Conservation (phyloP, 371 early-diverging fungal species). For the Sporodiniella umbellata region DNA sequence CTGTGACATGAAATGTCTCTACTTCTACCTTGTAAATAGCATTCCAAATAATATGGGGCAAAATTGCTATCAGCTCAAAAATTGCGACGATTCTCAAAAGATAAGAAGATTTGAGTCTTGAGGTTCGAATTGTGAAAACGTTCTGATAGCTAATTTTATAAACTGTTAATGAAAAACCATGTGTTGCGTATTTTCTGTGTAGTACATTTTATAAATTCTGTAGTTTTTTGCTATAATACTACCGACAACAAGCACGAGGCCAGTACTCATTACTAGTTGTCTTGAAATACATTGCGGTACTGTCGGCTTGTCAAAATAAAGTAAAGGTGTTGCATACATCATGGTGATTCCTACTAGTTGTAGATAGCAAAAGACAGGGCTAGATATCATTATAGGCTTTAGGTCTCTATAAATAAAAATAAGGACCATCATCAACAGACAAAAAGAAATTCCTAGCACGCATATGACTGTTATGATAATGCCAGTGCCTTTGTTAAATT, state of each 20-base stretch:
- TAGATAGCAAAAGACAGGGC: constrained; percentile 38
- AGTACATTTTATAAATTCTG: constrained; percentile 42
- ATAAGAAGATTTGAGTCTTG: constrained; percentile 32
- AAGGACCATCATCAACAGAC: constrained; percentile 19
- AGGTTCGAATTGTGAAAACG: constrained; percentile 37
- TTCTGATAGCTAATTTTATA: constrained; percentile 31
- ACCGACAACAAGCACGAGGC: constrained; percentile 31
- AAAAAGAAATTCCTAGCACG: constrained; percentile 15
- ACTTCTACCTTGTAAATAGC: constrained; percentile 18
- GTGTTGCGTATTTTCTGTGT: not conserved
- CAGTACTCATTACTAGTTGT: constrained; percentile 18
- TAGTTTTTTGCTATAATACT: constrained; percentile 47
- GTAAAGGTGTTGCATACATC: constrained; percentile 13
- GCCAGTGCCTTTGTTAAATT: constrained; percentile 6
- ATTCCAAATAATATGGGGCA: constrained; percentile 31
- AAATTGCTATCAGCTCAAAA: constrained; percentile 14
- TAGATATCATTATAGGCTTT: constrained; percentile 33
- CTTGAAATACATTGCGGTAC: constrained; percentile 26
- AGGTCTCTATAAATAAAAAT: constrained; percentile 23
- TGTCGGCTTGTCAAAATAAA: constrained; percentile 23
- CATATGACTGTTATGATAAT: constrained; percentile 18
- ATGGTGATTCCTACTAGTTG: constrained; percentile 31
- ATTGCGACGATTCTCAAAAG: constrained; percentile 26
- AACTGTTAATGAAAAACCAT: too few relatives aligned
- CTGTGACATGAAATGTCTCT: constrained; percentile 1